A percentile compares a stretch with the other conserved stretches of the same genome.
Conservation (phyloP, 345 rosid species). For the Jatropha curcas region DNA sequence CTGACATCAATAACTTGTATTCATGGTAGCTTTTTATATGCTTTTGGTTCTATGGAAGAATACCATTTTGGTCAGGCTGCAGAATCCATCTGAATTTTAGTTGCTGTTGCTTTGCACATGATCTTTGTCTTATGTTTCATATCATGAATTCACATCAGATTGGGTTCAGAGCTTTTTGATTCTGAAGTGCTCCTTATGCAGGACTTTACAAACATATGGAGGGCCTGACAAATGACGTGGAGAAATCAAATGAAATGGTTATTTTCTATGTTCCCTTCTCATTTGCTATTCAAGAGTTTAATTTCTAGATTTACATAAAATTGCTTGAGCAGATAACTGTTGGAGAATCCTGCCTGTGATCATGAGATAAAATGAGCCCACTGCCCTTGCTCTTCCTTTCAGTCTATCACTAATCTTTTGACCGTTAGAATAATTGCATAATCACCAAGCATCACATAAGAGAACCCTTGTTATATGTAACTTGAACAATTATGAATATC, state of each 20-base stretch:
- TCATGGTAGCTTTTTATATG: neutral
- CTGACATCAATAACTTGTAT: neutral
- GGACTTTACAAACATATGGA: slow-evolving; percentile 28
- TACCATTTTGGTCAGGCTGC: neutral
- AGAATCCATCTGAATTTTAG: neutral
- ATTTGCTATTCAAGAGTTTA: neutral
- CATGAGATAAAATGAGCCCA: no score
- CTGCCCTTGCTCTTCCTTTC: neutral
- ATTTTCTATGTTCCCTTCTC: neutral
- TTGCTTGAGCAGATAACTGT: neutral
- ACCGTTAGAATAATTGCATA: no score
- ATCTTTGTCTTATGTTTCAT: neutral
- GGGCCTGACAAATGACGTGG: slow-evolving; percentile 68
- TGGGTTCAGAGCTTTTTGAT: neutral
- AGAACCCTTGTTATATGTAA: neutral
- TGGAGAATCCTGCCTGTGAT: neutral
- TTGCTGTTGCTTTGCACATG: neutral
- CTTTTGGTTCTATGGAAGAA: neutral
- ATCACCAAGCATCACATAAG: no score
- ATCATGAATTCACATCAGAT: neutral
- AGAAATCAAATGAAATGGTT: slow-evolving; percentile 89
- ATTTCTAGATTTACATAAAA: neutral
- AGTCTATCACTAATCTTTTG: no score
- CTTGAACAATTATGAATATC: neutral
- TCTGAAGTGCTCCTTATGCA: slow-evolving; percentile 13